phyloP scores from a whole-genome alignment of 169 alveolate species.

The Plasmodium relictum region DNA sequence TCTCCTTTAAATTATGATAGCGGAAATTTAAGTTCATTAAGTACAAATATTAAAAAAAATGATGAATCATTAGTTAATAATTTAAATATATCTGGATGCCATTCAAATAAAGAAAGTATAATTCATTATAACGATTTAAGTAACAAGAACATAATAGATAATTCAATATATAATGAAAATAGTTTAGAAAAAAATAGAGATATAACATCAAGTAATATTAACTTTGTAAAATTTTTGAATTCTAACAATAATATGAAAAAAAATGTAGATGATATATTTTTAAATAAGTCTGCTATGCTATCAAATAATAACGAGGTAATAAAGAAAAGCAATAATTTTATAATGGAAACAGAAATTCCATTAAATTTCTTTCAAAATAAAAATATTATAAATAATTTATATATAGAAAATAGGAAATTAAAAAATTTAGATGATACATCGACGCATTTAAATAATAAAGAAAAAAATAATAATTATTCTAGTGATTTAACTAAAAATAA shows the following conservation, averaged over 20 bases:
- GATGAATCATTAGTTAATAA: constrained; percentile 1
- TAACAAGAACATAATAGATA: not conserved
- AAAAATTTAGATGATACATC: not conserved
- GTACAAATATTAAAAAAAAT: not conserved
- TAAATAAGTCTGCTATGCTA: not conserved
- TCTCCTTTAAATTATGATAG: constrained; percentile 22
- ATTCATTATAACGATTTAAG: not conserved
- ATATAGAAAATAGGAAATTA: constrained; percentile 13
- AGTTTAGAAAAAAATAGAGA: not conserved
- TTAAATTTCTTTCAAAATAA: constrained; percentile 1
- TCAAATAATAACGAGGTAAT: not conserved
- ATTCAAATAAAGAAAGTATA: constrained; percentile 5
- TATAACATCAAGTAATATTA: not conserved
- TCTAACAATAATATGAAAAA: not conserved
- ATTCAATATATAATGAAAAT: constrained; percentile 1
- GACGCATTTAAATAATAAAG: not conserved
- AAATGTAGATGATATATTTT: not conserved
- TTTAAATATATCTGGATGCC: not conserved
- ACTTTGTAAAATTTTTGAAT: not conserved
- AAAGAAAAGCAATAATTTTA: not conserved
- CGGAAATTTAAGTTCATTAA: not conserved
- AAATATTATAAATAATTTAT: not conserved
- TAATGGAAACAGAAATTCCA: not conserved
- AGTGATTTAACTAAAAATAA: not conserved
- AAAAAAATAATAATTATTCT: not conserved